Conservation (phyloP, 495 filamentous ascomycete species). For the Tuber aestivum region DNA sequence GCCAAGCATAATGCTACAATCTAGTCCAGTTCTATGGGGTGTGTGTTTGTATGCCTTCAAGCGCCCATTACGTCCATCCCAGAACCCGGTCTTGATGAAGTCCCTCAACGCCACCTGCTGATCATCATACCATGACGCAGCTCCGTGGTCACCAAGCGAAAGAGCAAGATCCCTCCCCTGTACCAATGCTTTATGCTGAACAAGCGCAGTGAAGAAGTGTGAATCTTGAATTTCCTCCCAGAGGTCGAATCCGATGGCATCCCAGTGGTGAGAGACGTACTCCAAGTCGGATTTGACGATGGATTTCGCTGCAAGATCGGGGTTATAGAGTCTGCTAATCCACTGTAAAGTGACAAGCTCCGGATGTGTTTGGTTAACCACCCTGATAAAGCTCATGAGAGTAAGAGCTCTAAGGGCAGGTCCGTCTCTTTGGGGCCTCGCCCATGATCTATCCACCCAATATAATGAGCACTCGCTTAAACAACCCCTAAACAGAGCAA, state of each 20-base stretch:
- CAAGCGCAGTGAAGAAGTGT: conserved; percentile 58
- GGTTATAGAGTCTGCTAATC: conserved; percentile 42
- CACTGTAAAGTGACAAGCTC: conserved; percentile 36
- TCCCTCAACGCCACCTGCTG: conserved; percentile 40
- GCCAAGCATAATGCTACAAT: conserved; percentile 45
- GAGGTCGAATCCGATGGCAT: conserved; percentile 49
- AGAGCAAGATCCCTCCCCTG: conserved; percentile 43
- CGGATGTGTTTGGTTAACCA: conserved; percentile 44
- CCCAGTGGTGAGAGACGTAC: conserved; percentile 49
- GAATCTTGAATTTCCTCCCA: conserved; percentile 54
- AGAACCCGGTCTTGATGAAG: conserved; percentile 42
- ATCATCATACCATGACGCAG: conserved; percentile 43
- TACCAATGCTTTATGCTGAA: conserved; percentile 47
- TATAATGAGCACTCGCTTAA: conserved; percentile 13
- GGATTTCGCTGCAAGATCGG: conserved; percentile 40
- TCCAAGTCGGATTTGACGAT: conserved; percentile 55
- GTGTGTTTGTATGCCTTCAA: conserved; percentile 42
- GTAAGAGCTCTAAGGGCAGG: conserved; percentile 52
- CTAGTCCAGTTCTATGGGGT: conserved; percentile 42
- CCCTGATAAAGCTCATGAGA: conserved; percentile 47
- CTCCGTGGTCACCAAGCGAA: conserved; percentile 41
- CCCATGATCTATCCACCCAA: conserved; percentile 50
- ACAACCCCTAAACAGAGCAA: background rate
- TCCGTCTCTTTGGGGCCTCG: conserved; percentile 59
- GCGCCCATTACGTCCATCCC: conserved; percentile 42